phyloP scores from a whole-genome alignment of 176 grass and related monocot genomes.

The Oryza meyeriana region DNA sequence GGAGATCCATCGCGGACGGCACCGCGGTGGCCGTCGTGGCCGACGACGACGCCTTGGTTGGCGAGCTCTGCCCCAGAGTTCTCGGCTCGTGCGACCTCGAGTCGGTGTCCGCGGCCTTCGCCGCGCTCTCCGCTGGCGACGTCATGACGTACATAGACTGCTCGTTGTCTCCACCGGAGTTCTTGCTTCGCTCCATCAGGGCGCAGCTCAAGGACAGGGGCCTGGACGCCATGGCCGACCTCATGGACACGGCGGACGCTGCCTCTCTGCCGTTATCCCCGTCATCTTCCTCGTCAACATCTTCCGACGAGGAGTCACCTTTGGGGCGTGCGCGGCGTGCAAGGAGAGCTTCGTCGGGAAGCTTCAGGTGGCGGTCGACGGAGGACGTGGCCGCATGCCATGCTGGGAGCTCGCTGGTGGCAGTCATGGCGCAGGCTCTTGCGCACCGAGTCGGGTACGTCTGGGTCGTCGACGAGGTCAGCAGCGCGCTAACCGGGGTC shows the following conservation, averaged over 20 bases:
- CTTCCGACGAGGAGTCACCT: constrained; percentile 53
- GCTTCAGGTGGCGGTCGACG: constrained; percentile 43
- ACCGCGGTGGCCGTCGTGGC: constrained; percentile 62
- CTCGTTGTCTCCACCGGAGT: constrained; percentile 42
- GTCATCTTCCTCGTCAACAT: constrained; percentile 18
- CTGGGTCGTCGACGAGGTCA: constrained; percentile 67
- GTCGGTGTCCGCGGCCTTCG: constrained; percentile 32
- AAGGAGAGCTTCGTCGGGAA: constrained; percentile 31
- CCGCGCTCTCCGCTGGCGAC: constrained; percentile 49
- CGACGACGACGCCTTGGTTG: constrained; percentile 43
- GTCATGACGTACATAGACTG: constrained; percentile 52
- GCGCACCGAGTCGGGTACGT: constrained; percentile 72
- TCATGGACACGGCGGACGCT: constrained; percentile 30
- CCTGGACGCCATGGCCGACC: constrained; percentile 45
- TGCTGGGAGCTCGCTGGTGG: constrained; percentile 74
- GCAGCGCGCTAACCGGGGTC: constrained; percentile 54
- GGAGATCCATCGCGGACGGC: constrained; percentile 24
- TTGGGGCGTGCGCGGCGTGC: background rate
- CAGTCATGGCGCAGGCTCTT: constrained; percentile 85
- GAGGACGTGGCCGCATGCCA: constrained; percentile 63
- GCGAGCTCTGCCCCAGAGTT: constrained; percentile 57
- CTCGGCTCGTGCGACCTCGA: constrained; percentile 46
- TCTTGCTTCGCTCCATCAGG: constrained; percentile 38
- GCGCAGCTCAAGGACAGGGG: constrained; percentile 36
- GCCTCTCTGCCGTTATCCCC: background rate